Evolutionary conservation across 2,329 filamentous ascomycete genomes (phyloP), one percentile per base, ranked within the genome.

Genomic region (Cercospora berteroae): DNA sequence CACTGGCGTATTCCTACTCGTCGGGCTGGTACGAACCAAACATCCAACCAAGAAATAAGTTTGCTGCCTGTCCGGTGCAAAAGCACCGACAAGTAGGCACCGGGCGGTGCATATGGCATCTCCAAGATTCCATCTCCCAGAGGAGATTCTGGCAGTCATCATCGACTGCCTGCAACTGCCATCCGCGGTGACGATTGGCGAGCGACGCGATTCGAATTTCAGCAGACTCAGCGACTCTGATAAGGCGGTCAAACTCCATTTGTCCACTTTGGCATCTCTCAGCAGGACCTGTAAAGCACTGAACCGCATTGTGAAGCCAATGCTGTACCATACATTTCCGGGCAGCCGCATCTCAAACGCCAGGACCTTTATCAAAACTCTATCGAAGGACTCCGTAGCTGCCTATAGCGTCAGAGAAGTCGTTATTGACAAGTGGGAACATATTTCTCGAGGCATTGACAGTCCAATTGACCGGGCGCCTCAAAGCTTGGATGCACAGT

Each of bases 391-490:
- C 48, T 12, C 62, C 2, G 50, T 48, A 2, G 55, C 52, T 42
- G 62, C 61, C 7, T 10, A 52, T 4, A 36, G 42, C 44, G 66
- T 65, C 23, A 50, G 39, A 23, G 61, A 62, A 55, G 23, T 67
- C 7, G 58, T 67, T 7, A 65, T 67, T 4, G 66, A 67, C 57
- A 67, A 67, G 27, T 67, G 66, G 66, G 62, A 65, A 18, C 61
- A 67, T 56, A n/a, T 64, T 2, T 18, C 62, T 9, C 44, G 57
- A 39, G n/a, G 23, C 16, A 58, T 62, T 16, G 36, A 59, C 5
- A 48, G 63, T 29, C 29, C 61, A 12, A 29, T 67, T 27, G 66
- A 64, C 39, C 66, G 62, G 18, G 63, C 62, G 10, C 42, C 59
- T n/a, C 42, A 64, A 36, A 61, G 55, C 16, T 62, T 67, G n/a